Conservation (phyloP, 1,284 basidiomycete species). For the Trichosporon coremiiforme region DNA sequence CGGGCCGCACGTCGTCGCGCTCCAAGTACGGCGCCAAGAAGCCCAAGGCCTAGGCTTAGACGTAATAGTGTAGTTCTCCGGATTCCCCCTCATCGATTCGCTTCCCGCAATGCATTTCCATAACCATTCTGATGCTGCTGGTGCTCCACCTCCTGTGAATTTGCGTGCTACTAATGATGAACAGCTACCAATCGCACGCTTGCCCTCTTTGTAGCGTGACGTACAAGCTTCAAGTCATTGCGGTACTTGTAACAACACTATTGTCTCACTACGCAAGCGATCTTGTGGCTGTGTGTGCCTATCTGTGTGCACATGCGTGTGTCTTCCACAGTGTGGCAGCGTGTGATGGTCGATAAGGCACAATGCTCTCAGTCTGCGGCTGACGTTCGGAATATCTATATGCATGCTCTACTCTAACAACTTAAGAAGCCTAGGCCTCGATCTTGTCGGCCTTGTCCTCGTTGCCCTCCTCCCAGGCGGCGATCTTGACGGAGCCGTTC, state of each 20-base stretch:
- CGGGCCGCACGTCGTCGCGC: slow-evolving; percentile 74
- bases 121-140: slow-evolving; percentile 6
- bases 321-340: too few relatives aligned
- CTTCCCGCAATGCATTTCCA: slow-evolving; percentile 14
- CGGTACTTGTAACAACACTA: too few relatives aligned
- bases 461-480: slow-evolving; percentile 60
- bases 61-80: not conserved
- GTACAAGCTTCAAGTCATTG: too few relatives aligned
- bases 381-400: slow-evolving; percentile 24
- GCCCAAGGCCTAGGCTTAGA: slow-evolving; percentile 14
- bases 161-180: too few relatives aligned
- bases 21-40: slow-evolving; percentile 77
- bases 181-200: too few relatives aligned
- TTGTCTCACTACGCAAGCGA: too few relatives aligned
- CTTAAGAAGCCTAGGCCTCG: slow-evolving; percentile 35
- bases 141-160: too few relatives aligned
- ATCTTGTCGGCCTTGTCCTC: slow-evolving; percentile 48
- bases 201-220: too few relatives aligned
- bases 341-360: too few relatives aligned
- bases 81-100: slow-evolving; percentile 7
- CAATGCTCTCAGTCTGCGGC: too few relatives aligned
- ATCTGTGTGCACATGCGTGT: too few relatives aligned
- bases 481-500: slow-evolving; percentile 62
- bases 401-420: slow-evolving; percentile 28
- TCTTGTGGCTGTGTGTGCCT: too few relatives aligned